Base-by-base conservation (phyloP, 495 filamentous ascomycete species). In the Talaromyces stipitatus region DNA sequence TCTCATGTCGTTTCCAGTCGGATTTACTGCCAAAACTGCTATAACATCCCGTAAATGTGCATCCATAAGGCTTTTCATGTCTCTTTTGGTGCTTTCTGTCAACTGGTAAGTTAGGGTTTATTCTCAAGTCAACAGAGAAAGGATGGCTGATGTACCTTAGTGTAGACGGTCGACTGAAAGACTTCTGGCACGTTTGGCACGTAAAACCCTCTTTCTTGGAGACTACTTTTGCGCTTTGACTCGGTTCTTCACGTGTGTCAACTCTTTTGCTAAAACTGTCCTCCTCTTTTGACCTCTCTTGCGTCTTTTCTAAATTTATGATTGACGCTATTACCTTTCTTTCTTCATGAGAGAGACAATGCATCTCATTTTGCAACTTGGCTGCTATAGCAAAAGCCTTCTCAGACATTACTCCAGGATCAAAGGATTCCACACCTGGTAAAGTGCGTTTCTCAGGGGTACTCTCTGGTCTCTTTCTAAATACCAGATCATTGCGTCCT, bases 1-100 rank as follows among this genome's bases (percentile, higher is more conserved):
- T 90, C 62, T 97, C 92, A 66, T 97, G 92, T 7, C 94, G 85
- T 69, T 96, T 97, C 94, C 92, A 97, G 71, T 97, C 92, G 45
- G 90, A 90, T 66, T 96, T 96, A 73, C 88, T 91, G 32, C 94
- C 92, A 61, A 97, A 96, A 2, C 70, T 79, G 60, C 90, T 94
- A 48, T 75, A 72, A 64, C 94, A 97, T 18, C 73, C 73, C 9
- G 76, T 66, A 48, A 84, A 90, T 7, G 92, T 97, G 71, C 92
- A 97, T 43, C 86, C 89, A 63, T 94, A 97, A 0, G 92, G 94
- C 54, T 86, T 84, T 23, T 84, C 79, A 67, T 97, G 94, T 8
- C 94, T 85, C 63, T 91, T 95, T 68, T 83, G 76, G 66, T 97
- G 92, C 70, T 97, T 97, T 56, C 90, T 94, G 32, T 14, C 54